phyloP scores from a whole-genome alignment of 225 moss, liverwort and hornwort species.

The Pleurozium schreberi region DNA sequence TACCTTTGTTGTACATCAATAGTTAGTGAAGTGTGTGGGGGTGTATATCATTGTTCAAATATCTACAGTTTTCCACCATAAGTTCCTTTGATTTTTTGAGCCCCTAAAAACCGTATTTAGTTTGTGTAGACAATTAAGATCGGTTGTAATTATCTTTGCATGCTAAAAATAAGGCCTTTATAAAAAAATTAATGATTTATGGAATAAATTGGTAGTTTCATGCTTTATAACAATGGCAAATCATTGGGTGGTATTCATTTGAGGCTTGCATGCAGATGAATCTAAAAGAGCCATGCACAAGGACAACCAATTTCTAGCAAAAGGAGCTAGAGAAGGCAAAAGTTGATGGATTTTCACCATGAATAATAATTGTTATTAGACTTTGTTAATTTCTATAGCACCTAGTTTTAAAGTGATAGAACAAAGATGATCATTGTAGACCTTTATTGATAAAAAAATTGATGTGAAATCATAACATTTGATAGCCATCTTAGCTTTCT shows the following conservation, averaged over 20 bases:
- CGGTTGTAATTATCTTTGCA: fast-evolving
- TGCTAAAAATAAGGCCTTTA: neutral
- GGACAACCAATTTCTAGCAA: neutral
- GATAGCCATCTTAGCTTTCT: no score
- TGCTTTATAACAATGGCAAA: neutral
- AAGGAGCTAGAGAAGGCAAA: neutral
- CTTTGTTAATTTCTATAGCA: no score
- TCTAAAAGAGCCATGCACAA: neutral
- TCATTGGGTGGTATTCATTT: neutral
- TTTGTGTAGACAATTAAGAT: fast-evolving
- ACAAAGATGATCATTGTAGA: neutral
- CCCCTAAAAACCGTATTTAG: no score
- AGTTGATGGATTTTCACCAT: neutral
- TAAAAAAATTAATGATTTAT: no score
- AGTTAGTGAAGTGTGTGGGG: no score
- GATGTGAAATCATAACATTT: no score
- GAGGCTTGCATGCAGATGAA: neutral
- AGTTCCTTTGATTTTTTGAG: no score
- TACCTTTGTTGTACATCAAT: no score
- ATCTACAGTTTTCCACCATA: no score
- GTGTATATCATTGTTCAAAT: no score
- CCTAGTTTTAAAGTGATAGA: neutral
- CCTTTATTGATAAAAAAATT: neutral
- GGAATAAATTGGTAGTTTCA: neutral
- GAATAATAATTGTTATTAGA: neutral